Evolutionary conservation across 139 green algal species (phyloP), one percentile per base, ranked within the genome.

Genomic region (Picochlorum sp.): DNA sequence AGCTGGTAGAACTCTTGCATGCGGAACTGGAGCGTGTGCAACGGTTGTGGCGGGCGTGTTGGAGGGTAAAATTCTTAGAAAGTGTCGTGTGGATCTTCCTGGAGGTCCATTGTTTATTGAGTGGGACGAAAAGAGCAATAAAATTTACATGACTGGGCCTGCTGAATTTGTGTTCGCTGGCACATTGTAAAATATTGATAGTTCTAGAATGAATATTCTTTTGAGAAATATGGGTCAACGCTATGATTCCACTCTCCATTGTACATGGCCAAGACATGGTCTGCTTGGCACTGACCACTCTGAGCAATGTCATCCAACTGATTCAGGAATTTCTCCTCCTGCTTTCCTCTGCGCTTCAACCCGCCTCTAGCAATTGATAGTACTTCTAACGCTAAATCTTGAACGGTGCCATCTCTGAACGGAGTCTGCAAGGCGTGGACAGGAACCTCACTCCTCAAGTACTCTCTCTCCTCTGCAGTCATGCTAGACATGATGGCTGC

Each of bases 91-190:
- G 28, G 89, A 98, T 63, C 73, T 99, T 66, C 94, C 94, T 2
- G 94, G 94, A 1, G 94, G 94, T 3, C 90, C 90, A 13, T 82
- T 99, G 71, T 66, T 91, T 30, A 99, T 99, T 62, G 86, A 98
- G 67, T 99, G 94, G 94, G 56, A 80, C 23, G 84, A 92, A 60
- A 23, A n/a, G 0, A 83, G 96, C 78, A 91, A 94, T 74, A 84
- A 84, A 57, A 67, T 99, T 38, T 96, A 92, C 81, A 99, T 99
- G 94, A 98, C 93, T 15, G 93, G 93, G 3, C 91, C 93, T 3
- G 93, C 90, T 3, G 84, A 96, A 75, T 73, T 81, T 41, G 89
- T 90, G 13, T 98, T 97, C 72, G 52, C 30, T 4, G 91, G 91
- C 37, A 44, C 21, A 30, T 21, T 56, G 49, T 26, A 57, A 37